Evolutionary conservation across 2,329 filamentous ascomycete species (phyloP), one percentile per base, ranked within the genome.

Genomic region (Hypomyces rosellus): DNA sequence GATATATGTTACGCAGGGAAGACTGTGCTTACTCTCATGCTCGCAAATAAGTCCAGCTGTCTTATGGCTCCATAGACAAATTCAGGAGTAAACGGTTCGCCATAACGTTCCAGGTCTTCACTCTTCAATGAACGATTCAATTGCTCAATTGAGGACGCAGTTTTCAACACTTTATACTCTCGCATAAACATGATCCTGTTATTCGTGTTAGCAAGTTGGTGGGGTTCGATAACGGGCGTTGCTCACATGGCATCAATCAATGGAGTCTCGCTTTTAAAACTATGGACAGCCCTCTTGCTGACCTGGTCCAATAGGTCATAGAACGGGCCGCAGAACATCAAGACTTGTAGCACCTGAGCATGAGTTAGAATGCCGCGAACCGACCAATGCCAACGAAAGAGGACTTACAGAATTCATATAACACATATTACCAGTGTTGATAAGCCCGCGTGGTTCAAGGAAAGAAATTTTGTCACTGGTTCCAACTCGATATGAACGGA

Each of bases 351-450:
- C 67, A 97, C 85, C 90, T 96, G 57, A 5, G 44, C 11, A 7
- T 39, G 7, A 7, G 59, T 78, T 63, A 77, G 69, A 52, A 58
- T 49, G 11, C 5, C 4, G 8, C 5, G 15, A 25, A n/a, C 5
- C 16, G 45, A 15, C 33, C 18, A 9, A 42, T 3, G 9, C 3
- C 18, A 38, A 43, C 15, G 33, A 20, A 15, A 46, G 11, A n/a
- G 14, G n/a, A 73, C 88, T 72, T 77, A 96, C 92, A 56, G 93
- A 96, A 74, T 97, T 99, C 93, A 99, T 97, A 72, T 99, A 99
- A 71, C 93, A 99, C 88, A 97, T 95, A 65, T 99, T 97, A 45
- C 93, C 93, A 38, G 92, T 95, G 70, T 99, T 99, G 59, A 96
- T 88, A 63, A 99, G 79, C 45, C 93, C 93, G 58, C 92, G 82